Evolutionary conservation across 768 basidiomycete genomes (phyloP).

Genomic region (Trametes coccinea): DNA sequence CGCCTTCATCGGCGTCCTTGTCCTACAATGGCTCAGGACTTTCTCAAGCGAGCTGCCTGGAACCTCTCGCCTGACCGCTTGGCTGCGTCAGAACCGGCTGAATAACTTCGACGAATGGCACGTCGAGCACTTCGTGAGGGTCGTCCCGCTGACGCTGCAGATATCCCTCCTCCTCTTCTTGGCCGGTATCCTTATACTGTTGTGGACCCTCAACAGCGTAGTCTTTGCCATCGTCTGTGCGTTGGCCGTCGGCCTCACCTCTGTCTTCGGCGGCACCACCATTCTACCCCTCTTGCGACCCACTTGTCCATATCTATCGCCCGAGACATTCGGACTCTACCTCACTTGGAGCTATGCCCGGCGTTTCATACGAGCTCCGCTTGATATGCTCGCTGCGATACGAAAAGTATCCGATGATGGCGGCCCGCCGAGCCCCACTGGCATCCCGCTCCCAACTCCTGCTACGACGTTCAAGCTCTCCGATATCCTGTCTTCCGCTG

Average conservation of each 20-base stretch:
- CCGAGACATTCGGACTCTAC: too few species aligned
- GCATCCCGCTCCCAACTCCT: too few species aligned
- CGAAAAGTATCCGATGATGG: too few species aligned
- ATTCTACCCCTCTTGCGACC: not conserved
- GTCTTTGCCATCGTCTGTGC: constrained; percentile 7
- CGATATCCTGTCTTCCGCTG: too few species aligned
- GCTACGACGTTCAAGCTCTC: too few species aligned
- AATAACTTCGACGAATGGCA: constrained; percentile 21
- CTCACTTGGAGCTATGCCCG: too few species aligned
- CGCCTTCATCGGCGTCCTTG: constrained; percentile 30
- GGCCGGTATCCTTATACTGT: constrained; percentile 19
- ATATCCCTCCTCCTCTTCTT: constrained; percentile 24
- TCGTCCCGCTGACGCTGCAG: constrained; percentile 24
- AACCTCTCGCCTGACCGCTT: not conserved
- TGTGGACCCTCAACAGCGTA: constrained; percentile 15
- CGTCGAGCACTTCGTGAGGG: constrained; percentile 15
- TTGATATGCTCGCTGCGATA: too few species aligned
- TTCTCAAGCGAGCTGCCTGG: not conserved
- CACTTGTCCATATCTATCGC: too few species aligned
- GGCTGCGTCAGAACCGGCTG: constrained; percentile 22
- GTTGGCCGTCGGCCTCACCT: not conserved
- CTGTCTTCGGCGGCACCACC: not conserved
- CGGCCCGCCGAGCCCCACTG: too few species aligned
- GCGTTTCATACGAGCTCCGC: too few species aligned
- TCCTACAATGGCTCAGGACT: constrained; percentile 32